Conservation (phyloP, 805 yeast species). For the Candida coquimbonensis region DNA sequence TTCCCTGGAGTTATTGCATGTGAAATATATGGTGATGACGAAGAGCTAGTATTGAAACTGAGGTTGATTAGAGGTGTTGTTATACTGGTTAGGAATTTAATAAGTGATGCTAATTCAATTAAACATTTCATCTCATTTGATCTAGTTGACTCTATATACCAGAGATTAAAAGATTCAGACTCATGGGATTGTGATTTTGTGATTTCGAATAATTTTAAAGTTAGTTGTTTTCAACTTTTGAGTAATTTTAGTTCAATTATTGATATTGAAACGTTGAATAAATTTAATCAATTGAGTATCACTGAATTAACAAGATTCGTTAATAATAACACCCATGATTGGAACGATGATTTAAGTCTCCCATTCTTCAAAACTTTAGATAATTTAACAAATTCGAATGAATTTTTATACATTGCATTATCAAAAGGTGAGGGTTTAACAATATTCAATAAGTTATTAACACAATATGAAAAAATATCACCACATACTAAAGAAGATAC, state of each 20-base stretch:
- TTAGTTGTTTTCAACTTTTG: conserved; percentile 12
- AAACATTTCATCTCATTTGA: conserved; percentile 12
- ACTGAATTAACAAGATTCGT: conserved; percentile 7
- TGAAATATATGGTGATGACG: background rate
- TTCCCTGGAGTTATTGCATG: background rate
- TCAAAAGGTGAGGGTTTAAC: conserved; percentile 17
- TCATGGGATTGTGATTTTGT: too few species aligned
- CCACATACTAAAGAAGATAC: conserved; percentile 2
- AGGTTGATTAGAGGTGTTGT: conserved; percentile 41
- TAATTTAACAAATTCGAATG: conserved; percentile 10
- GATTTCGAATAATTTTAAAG: background rate
- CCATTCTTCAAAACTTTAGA: conserved; percentile 13
- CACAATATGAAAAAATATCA: conserved; percentile 13
- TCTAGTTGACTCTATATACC: conserved; percentile 3
- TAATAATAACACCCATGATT: background rate
- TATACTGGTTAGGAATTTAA: conserved; percentile 42
- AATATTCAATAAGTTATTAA: conserved; percentile 8
- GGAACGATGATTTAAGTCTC: conserved; percentile 3
- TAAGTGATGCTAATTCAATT: conserved; percentile 28
- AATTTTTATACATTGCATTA: conserved; percentile 13
- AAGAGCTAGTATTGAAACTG: conserved; percentile 9
- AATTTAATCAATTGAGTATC: conserved; percentile 5
- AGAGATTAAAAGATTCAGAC: background rate
- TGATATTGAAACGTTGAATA: conserved; percentile 6
- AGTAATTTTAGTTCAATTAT: conserved; percentile 10